These are phyloP conservation scores for Pigoraptor vietnamica DNA, from an alignment of 78 protist species.

Conservation along the genomic window DNA sequence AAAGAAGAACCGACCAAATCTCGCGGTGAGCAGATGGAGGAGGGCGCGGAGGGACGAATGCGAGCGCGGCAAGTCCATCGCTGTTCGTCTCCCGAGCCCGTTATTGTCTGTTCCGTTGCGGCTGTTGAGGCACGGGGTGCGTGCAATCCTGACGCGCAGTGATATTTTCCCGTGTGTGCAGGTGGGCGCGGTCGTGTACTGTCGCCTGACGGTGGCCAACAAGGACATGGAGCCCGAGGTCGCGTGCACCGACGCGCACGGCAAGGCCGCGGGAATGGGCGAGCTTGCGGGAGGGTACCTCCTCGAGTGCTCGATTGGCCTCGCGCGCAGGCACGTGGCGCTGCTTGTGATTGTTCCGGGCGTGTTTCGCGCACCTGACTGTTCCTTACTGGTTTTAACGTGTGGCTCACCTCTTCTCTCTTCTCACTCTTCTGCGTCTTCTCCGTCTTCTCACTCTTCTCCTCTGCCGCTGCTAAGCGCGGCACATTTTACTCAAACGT, in stretches of 20 bases:
- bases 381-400: neutral
- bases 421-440: too few species aligned
- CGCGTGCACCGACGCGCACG: constrained; percentile 39
- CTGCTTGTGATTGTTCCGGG: neutral
- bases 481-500: too few species aligned
- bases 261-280: constrained; percentile 61
- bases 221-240: constrained; percentile 76
- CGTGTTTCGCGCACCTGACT: neutral
- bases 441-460: too few species aligned
- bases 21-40: constrained; percentile 18
- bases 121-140: too few species aligned
- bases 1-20: constrained; percentile 51
- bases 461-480: too few species aligned
- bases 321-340: neutral
- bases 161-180: too few species aligned
- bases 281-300: constrained; percentile 57
- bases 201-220: constrained; percentile 59
- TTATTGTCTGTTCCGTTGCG: too few species aligned
- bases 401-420: too few species aligned
- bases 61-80: too few species aligned
- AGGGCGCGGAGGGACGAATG: too few species aligned
- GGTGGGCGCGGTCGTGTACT: constrained; percentile 54
- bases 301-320: constrained; percentile 19
- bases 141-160: too few species aligned
- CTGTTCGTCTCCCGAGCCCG: too few species aligned